phyloP scores from a whole-genome alignment of 768 basidiomycete species.

The Panaeolus cyanescens region DNA sequence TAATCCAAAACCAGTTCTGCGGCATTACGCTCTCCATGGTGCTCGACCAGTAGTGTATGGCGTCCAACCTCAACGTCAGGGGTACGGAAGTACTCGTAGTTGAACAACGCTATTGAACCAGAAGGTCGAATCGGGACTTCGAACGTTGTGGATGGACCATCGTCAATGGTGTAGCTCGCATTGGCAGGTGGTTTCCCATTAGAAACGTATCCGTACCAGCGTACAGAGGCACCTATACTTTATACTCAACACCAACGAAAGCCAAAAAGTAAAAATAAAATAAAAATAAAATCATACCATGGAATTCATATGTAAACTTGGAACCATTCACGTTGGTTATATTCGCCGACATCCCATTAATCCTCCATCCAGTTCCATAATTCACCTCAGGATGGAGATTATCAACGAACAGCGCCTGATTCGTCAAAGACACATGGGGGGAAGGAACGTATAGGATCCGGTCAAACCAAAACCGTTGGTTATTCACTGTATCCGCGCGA shows the following conservation, averaged over 20 bases:
- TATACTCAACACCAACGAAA: neutral
- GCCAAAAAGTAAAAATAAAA: neutral
- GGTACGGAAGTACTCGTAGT: constrained; percentile 23
- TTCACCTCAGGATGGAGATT: constrained; percentile 4
- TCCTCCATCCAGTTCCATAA: constrained; percentile 7
- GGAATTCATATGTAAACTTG: neutral
- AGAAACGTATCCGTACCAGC: neutral
- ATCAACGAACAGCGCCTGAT: constrained; percentile 5
- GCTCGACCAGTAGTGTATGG: constrained; percentile 23
- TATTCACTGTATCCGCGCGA: too few relatives aligned
- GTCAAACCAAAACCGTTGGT: constrained; percentile 9
- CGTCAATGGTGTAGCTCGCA: constrained; percentile 30
- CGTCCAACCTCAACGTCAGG: constrained; percentile 12
- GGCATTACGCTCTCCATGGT: constrained; percentile 17
- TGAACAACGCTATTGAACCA: constrained; percentile 17
- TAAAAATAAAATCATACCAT: too few relatives aligned
- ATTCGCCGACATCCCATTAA: neutral
- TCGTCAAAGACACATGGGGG: too few relatives aligned
- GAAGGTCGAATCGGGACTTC: constrained; percentile 14
- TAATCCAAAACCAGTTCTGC: constrained; percentile 24
- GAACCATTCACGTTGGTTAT: neutral
- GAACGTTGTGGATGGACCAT: constrained; percentile 13
- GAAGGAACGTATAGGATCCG: too few relatives aligned
- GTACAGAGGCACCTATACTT: neutral
- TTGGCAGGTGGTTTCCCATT: neutral